Evolutionary conservation across 179 eudicot genomes (phyloP).

Genomic region (Beta corolliflora): DNA sequence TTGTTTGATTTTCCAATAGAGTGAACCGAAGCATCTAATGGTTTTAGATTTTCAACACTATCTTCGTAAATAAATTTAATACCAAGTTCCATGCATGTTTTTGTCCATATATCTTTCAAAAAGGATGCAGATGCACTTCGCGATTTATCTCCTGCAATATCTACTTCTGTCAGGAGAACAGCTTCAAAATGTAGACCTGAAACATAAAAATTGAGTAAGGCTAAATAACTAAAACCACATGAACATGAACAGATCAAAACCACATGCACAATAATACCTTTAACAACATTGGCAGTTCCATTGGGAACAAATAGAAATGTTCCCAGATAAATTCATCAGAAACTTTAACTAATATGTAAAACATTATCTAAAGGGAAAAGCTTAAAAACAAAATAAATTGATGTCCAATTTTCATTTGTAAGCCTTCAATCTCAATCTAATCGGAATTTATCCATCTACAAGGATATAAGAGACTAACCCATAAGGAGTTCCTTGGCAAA

Average conservation of each 20-base stretch:
- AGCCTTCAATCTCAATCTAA: neutral
- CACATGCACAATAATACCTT: neutral
- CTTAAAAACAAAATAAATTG: neutral
- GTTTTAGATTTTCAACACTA: constrained; percentile 20
- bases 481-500: constrained; percentile 78
- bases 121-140: constrained; percentile 55
- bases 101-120: constrained; percentile 59
- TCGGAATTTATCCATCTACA: neutral
- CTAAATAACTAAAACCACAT: too few species aligned
- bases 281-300: neutral
- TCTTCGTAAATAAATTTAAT: constrained; percentile 30
- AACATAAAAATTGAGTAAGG: neutral
- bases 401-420: neutral
- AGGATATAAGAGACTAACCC: constrained; percentile 36
- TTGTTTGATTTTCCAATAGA: constrained; percentile 18
- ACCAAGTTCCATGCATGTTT: constrained; percentile 55
- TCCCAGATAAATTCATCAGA: neutral
- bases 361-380: neutral
- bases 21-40: constrained; percentile 23
- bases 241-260: neutral
- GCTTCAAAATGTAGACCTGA: constrained; percentile 56
- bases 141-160: constrained; percentile 69
- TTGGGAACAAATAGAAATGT: neutral
- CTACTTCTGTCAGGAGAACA: constrained; percentile 66
- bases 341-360: neutral